Evolutionary conservation across 192 early-diverging fungal genomes (phyloP).

Genomic region (Chytriomyces sp.): DNA sequence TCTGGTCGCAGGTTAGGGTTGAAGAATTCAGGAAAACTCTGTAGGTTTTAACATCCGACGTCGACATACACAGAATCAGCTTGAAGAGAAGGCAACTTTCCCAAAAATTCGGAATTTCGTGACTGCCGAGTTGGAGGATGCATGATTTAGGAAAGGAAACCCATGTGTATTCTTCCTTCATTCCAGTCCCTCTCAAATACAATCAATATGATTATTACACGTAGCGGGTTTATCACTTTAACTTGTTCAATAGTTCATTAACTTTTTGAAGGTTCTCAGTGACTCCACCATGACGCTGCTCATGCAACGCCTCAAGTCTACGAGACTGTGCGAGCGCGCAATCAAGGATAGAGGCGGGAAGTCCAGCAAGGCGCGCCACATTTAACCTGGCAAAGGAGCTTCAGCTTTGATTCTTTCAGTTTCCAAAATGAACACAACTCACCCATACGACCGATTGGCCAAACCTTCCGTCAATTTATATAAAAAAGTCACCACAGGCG

Average conservation of each 20-base stretch:
- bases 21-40: neutral
- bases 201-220: no score
- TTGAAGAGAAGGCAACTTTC: slow-evolving; percentile 81
- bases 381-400: no score
- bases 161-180: no score
- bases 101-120: slow-evolving; percentile 87
- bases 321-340: slow-evolving; percentile 57
- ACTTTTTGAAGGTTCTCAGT: neutral
- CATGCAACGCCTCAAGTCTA: slow-evolving; percentile 34
- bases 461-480: slow-evolving; percentile 70
- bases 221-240: neutral
- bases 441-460: slow-evolving; percentile 67
- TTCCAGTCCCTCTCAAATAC: no score
- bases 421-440: neutral
- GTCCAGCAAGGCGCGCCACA: slow-evolving; percentile 68
- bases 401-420: neutral
- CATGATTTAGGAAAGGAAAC: no score
- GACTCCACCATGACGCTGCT: neutral
- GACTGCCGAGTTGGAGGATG: slow-evolving; percentile 65
- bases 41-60: neutral
- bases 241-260: neutral
- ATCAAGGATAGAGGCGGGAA: slow-evolving; percentile 54
- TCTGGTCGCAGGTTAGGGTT: slow-evolving; percentile 78
- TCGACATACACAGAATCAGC: slow-evolving; percentile 55
- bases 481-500: slow-evolving; percentile 50